phyloP scores from a whole-genome alignment of 345 rosid genomes.

The Hypericum perforatum region DNA sequence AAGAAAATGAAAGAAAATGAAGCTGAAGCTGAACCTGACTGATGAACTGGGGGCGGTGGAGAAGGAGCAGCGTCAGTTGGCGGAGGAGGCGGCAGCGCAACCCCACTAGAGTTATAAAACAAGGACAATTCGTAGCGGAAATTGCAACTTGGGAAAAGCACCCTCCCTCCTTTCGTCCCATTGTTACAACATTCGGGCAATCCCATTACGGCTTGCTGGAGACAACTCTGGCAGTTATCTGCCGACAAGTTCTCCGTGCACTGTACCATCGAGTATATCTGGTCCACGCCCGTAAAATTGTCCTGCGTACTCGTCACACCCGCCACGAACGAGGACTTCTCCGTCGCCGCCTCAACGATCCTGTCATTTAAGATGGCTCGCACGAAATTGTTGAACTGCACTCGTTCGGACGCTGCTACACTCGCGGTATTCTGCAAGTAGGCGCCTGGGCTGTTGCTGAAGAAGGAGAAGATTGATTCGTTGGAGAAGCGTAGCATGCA shows the following conservation, averaged over 20 bases:
- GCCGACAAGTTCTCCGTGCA: slow-evolving; percentile 9
- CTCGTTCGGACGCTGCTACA: background rate
- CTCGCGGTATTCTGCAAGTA: background rate
- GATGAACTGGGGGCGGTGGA: background rate
- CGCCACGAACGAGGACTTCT: too few relatives aligned
- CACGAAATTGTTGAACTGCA: too few relatives aligned
- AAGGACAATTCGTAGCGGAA: slow-evolving; percentile 5
- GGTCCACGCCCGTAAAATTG: too few relatives aligned
- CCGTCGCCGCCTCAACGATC: too few relatives aligned
- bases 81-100: background rate
- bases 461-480: slow-evolving; percentile 1
- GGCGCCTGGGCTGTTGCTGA: background rate
- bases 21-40: too few relatives aligned
- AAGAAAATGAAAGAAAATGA: too few relatives aligned
- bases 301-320: too few relatives aligned
- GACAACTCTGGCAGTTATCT: background rate
- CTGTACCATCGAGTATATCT: slow-evolving; percentile 6
- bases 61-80: background rate
- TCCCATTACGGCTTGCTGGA: background rate
- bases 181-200: too few relatives aligned
- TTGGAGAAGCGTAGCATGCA: slow-evolving; percentile 30
- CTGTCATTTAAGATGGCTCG: too few relatives aligned
- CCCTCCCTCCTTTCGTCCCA: slow-evolving; percentile 9
- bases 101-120: background rate
- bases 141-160: slow-evolving; percentile 8